phyloP scores from a whole-genome alignment of 345 rosid genomes.

The Populus pruinosa region DNA sequence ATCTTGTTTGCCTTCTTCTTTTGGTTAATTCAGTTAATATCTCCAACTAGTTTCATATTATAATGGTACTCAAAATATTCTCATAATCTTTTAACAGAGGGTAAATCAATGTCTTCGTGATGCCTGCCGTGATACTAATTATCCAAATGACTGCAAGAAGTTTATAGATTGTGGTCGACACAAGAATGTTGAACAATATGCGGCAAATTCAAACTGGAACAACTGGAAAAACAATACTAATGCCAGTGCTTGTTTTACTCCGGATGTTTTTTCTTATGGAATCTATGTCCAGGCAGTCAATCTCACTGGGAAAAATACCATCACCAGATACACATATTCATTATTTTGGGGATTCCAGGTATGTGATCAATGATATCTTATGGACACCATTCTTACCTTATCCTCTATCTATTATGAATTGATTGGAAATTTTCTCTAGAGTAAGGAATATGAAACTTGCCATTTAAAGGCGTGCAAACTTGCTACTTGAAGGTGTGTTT shows the following conservation, averaged over 20 bases:
- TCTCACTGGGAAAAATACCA: conserved; percentile 40
- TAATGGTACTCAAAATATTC: neutral
- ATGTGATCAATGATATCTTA: neutral
- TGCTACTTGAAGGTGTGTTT: too few relatives aligned
- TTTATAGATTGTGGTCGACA: conserved; percentile 60
- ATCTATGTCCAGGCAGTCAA: conserved; percentile 50
- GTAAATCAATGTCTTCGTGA: conserved; percentile 77
- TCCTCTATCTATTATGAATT: neutral
- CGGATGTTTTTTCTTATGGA: conserved; percentile 49
- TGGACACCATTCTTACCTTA: neutral
- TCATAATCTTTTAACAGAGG: conserved; percentile 48
- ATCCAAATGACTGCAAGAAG: neutral
- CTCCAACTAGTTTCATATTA: neutral
- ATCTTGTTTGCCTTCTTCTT: neutral
- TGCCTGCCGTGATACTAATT: conserved; percentile 39
- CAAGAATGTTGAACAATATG: conserved; percentile 5
- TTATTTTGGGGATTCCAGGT: conserved; percentile 98
- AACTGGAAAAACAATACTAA: conserved; percentile 33
- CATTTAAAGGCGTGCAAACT: too few relatives aligned
- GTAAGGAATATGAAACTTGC: neutral
- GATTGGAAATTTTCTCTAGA: neutral
- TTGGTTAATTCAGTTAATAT: neutral
- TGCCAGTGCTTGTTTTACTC: conserved; percentile 51
- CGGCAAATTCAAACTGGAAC: fast-evolving
- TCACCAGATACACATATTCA: conserved; percentile 67